phyloP scores from a whole-genome alignment of 495 filamentous ascomycete genomes.

The Lindgomyces ingoldianus region DNA sequence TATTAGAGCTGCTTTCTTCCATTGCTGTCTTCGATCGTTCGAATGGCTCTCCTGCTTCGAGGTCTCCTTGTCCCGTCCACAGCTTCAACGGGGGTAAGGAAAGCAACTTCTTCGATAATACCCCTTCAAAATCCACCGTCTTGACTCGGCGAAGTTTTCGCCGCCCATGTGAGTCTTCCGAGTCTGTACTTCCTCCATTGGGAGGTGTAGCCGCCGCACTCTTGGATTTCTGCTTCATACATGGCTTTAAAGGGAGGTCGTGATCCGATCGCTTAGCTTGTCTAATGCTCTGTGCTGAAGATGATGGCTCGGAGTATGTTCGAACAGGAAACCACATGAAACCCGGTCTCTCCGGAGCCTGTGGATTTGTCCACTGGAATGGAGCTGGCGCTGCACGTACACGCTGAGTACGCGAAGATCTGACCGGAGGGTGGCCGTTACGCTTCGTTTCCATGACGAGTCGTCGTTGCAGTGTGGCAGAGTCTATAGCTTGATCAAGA shows the following conservation, averaged over 20 bases:
- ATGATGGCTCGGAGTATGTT: neutral
- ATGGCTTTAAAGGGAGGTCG: conserved; percentile 20
- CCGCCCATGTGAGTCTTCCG: too few species aligned
- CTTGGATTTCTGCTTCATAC: conserved; percentile 22
- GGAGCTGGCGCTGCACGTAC: neutral
- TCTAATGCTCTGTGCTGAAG: neutral
- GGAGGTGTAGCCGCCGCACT: conserved; percentile 22
- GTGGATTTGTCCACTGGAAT: neutral
- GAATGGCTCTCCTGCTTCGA: neutral
- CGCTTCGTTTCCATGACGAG: neutral
- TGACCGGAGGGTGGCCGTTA: neutral
- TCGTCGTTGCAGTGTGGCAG: neutral
- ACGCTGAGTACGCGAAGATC: neutral
- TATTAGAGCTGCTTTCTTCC: neutral
- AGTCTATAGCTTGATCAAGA: neutral
- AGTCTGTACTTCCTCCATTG: neutral
- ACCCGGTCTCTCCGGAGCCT: neutral
- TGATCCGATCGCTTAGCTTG: neutral
- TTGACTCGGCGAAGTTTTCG: conserved; percentile 20
- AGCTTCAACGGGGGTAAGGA: conserved; percentile 10
- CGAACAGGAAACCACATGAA: conserved; percentile 6
- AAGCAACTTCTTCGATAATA: conserved; percentile 6
- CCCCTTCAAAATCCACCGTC: conserved; percentile 29
- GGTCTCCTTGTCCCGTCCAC: conserved; percentile 1
- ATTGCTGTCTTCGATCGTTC: neutral